Evolutionary conservation across 306 rosid species (phyloP), one percentile per base, ranked within the genome.

Genomic region (Canavalia gladiata): DNA sequence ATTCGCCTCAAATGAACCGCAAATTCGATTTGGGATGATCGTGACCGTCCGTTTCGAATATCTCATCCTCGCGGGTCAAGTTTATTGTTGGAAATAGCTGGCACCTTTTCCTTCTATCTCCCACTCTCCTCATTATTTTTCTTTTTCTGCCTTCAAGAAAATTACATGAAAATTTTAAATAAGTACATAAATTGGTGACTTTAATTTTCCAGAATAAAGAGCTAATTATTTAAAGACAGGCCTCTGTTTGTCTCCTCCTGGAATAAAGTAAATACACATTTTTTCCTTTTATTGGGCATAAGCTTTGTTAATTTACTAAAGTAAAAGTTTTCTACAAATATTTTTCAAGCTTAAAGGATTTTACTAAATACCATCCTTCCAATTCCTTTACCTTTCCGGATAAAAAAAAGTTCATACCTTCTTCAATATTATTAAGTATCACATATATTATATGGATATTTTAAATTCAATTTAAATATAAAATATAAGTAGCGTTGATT

Each of bases 71-170:
- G 68, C 29, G 56, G 63, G 76, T 77, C 95, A 85, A 78, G 68
- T 77, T 88, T 49, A n/a, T 84, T 50, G 79, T 73, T 87, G 90
- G 86, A 86, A 79, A 87, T 91, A 93, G 90, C 94, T 91, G 94
- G 85, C 91, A 83, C 84, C 43, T 68, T 68, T 45, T 45, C 49
- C 49, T 4, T 45, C 9, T 8, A 2, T 8, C 9, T 45, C 9
- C 49, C 25, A 18, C 25, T 8, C n/a, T 49, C 9, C 54, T 9
- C 5, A 8, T 4, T 43, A 4, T 43, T 43, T 43, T 43, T 43
- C 47, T 2, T 43, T 43, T 43, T 43, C 47, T 3, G 47, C 47
- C 1, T 43, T 43, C 7, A 43, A 43, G 8, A 43, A 43, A 43
- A 43, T 43, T 43, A 4, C 6, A 6, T 43, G 47, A 43, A 42